Conservation (phyloP, 106 monocot species). For the Phalaenopsis aphrodite region DNA sequence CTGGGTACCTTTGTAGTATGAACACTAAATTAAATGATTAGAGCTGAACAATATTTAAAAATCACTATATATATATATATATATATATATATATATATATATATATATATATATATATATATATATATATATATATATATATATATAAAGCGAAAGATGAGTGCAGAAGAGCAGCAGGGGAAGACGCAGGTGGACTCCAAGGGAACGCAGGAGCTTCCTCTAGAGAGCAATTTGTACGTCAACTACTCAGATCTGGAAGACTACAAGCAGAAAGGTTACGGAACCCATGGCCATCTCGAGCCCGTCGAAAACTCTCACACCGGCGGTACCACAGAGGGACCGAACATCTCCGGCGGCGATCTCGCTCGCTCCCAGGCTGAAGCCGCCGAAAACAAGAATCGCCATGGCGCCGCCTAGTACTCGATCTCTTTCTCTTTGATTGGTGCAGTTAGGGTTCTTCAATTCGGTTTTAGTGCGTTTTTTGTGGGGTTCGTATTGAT, state of each 20-base stretch:
- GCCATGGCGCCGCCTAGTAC: neutral
- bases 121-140: too few relatives aligned
- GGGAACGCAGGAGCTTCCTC: constrained; percentile 19
- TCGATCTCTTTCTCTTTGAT: too few relatives aligned
- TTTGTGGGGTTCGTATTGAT: too few relatives aligned
- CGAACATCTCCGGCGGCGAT: constrained; percentile 21
- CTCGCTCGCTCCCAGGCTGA: constrained; percentile 4
- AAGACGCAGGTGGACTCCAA: neutral
- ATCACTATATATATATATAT: too few relatives aligned
- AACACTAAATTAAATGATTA: too few relatives aligned
- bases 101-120: too few relatives aligned
- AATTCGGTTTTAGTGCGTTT: too few relatives aligned
- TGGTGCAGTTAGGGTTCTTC: too few relatives aligned
- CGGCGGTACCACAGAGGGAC: constrained; percentile 24
- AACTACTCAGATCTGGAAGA: constrained; percentile 24
- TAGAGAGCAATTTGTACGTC: constrained; percentile 34
- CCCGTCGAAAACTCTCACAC: constrained; percentile 11
- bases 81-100: too few relatives aligned
- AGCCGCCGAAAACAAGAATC: constrained; percentile 11
- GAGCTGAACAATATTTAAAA: too few relatives aligned
- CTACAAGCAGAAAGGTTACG: constrained; percentile 28
- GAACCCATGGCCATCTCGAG: constrained; percentile 21
- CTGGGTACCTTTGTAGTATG: too few relatives aligned
- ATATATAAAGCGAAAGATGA: constrained; percentile 9
- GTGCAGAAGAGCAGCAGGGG: neutral